These are phyloP conservation scores for Trametes punicea DNA, from an alignment of 768 basidiomycete species.

Conservation along the genomic window DNA sequence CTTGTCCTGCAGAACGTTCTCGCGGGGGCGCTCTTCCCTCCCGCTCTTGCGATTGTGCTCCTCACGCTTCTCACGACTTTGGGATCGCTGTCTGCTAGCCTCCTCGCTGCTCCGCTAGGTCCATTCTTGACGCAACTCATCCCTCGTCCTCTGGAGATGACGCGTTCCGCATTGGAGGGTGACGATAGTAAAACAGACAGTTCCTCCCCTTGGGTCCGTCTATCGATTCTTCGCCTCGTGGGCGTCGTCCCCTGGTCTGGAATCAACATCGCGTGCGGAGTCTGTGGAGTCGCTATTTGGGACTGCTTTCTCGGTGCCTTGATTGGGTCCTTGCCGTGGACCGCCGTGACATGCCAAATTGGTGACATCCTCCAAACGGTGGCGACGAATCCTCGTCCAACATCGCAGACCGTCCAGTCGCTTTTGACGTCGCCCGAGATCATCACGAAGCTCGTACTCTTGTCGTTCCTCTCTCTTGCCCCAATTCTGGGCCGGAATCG, in stretches of 20 bases:
- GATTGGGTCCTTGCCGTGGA: constrained; percentile 85
- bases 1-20: constrained; percentile 68
- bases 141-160: constrained; percentile 82
- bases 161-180: constrained; percentile 75
- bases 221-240: constrained; percentile 84
- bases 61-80: constrained; percentile 83
- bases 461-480: constrained; percentile 82
- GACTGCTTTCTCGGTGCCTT: constrained; percentile 82
- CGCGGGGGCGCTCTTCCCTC: constrained; percentile 82
- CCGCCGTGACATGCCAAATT: constrained; percentile 87
- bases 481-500: constrained; percentile 78
- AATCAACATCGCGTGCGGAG: constrained; percentile 95
- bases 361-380: constrained; percentile 86
- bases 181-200: constrained; percentile 41
- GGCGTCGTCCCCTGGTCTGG: constrained; percentile 97
- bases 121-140: constrained; percentile 79
- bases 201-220: constrained; percentile 68
- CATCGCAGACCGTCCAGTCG: constrained; percentile 77
- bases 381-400: constrained; percentile 65
- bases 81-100: constrained; percentile 79
- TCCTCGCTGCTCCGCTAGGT: constrained; percentile 78
- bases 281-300: constrained; percentile 72
- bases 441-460: constrained; percentile 75
- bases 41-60: constrained; percentile 74
- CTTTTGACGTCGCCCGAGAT: constrained; percentile 82